Conservation (phyloP, 1,284 basidiomycete species). For the Cystobasidiaceae sp. region DNA sequence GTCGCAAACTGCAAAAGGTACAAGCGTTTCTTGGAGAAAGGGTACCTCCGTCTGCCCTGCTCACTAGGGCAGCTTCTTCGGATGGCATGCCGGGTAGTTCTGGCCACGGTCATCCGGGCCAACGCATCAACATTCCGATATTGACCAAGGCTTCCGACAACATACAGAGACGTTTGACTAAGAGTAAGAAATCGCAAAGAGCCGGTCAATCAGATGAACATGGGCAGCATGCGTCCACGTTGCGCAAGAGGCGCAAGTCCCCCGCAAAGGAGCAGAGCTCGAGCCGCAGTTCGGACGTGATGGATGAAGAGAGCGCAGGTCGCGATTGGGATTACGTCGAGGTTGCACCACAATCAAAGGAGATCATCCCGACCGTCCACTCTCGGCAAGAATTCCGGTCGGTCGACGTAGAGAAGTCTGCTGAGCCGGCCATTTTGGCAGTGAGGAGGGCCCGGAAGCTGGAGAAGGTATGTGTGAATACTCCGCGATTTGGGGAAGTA, state of each 20-base stretch:
- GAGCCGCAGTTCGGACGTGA: not conserved
- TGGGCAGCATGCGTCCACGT: too few relatives aligned
- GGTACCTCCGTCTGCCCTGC: conserved; percentile 7
- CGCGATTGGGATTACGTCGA: not conserved
- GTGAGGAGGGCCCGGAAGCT: conserved; percentile 23
- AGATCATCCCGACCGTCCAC: not conserved
- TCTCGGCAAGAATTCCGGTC: not conserved
- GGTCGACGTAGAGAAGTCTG: conserved; percentile 1
- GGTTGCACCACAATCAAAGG: not conserved
- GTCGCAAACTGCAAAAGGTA: conserved; percentile 18
- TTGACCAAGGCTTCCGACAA: too few relatives aligned
- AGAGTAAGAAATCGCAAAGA: too few relatives aligned
- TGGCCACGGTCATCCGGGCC: too few relatives aligned
- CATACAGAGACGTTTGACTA: too few relatives aligned
- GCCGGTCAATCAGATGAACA: too few relatives aligned
- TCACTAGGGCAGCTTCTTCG: not conserved
- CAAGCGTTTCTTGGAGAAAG: conserved; percentile 27
- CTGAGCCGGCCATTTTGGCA: conserved; percentile 18
- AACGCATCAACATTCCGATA: too few relatives aligned
- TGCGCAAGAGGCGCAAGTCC: too few relatives aligned
- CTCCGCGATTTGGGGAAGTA: too few relatives aligned
- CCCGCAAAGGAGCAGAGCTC: too few relatives aligned
- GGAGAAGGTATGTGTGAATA: conserved; percentile 18
- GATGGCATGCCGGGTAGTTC: not conserved
- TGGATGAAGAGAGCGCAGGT: not conserved